Evolutionary conservation across 2,329 filamentous ascomycete genomes (phyloP), one percentile per base, ranked within the genome.

Genomic region (Phaeoacremonium minimum): DNA sequence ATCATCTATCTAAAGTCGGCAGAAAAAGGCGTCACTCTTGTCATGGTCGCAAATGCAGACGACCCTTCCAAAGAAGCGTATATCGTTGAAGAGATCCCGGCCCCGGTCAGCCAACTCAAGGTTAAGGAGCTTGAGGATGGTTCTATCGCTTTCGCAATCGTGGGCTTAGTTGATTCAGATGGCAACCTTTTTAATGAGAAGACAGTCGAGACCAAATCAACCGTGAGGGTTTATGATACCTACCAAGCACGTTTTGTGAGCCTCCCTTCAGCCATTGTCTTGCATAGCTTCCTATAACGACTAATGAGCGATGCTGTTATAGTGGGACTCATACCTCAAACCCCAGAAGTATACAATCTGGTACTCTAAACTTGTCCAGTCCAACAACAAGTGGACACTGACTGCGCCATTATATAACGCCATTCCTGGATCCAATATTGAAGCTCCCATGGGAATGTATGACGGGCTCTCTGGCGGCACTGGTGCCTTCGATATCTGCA

Each of bases 271-370:
- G n/a, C n/a, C n/a, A n/a, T 8, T 8, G 17, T 13, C 9, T 15
- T 17, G 12, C 28, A 18, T 14, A n/a, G 3, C 16, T 41, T 28
- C 20, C 30, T 33, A 30, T 30, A 5, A 18, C 32, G 5, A 4
- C n/a, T n/a, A n/a, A n/a, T n/a, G n/a, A n/a, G n/a, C n/a, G n/a
- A n/a, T n/a, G n/a, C n/a, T n/a, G 28, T 5, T n/a, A 13, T 34
- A 66, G 56, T 58, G 55, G 55, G 53, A 60, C 36, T 37, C 48
- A 2, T 57, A 58, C 20, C 47, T 46, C 16, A 53, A 51, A 15
- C 45, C 51, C 7, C 47, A 58, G 28, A 55, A 48, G 15, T 54
- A 60, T 35, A 45, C 51, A 5, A 54, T 69, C 17, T 68, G 63
- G 57, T 67, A 65, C 47, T 58, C 55, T 8, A 52, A 47, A 9